Conservation (phyloP, 768 basidiomycete genomes). For the Auriscalpium vulgare region DNA sequence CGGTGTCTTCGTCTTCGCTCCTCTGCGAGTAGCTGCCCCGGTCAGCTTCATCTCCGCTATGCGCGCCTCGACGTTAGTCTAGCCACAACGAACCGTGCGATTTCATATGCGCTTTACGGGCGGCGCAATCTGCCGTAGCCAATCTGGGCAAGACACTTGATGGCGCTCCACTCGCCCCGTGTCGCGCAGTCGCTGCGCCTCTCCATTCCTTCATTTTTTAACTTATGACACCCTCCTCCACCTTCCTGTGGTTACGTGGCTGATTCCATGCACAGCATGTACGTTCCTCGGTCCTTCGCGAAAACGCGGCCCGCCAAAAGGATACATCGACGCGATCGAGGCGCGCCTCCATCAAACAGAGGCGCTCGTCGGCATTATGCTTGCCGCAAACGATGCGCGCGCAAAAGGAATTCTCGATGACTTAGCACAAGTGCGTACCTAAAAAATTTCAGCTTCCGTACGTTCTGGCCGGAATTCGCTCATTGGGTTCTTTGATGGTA, state of each 20-base stretch:
- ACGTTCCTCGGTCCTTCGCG: conserved; percentile 75
- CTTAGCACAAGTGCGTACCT: conserved; percentile 24
- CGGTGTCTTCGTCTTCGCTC: neutral
- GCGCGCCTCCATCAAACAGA: conserved; percentile 87
- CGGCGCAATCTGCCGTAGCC: no score
- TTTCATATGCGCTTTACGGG: no score
- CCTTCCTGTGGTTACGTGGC: conserved; percentile 9
- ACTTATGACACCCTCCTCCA: neutral
- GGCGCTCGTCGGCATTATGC: conserved; percentile 76
- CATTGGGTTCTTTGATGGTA: conserved; percentile 19
- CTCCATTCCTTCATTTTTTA: no score
- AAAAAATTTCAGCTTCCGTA: neutral
- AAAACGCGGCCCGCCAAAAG: conserved; percentile 85
- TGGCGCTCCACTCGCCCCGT: no score
- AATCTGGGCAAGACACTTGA: no score
- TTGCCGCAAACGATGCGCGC: conserved; percentile 37
- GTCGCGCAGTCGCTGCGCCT: no score
- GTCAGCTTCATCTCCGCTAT: no score
- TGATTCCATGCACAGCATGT: conserved; percentile 39
- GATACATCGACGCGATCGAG: conserved; percentile 93
- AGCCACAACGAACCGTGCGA: no score
- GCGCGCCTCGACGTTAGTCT: no score
- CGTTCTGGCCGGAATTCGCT: neutral
- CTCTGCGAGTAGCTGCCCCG: no score
- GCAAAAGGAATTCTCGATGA: conserved; percentile 34